Evolutionary conservation across 192 early-diverging fungal species (phyloP).

Genomic region (Dissophora ornata): DNA sequence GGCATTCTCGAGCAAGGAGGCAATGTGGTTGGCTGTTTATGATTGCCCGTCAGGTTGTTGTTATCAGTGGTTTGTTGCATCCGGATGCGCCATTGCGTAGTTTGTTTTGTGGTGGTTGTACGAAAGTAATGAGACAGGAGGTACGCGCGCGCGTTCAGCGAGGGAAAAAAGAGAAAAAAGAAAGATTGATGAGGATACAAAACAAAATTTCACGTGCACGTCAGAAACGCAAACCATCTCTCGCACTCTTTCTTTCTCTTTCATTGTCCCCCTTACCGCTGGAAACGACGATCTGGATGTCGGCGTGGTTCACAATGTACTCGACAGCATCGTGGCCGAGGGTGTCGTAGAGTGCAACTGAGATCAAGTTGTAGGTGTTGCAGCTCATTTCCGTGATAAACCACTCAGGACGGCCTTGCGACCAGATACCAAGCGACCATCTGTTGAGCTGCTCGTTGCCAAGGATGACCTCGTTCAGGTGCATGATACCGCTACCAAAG

Average conservation of each 20-base stretch:
- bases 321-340: slow-evolving; percentile 84
- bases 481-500: slow-evolving; percentile 78
- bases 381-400: slow-evolving; percentile 68
- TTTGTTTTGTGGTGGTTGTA: too few relatives aligned
- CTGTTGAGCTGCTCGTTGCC: slow-evolving; percentile 50
- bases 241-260: neutral
- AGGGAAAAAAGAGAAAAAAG: too few relatives aligned
- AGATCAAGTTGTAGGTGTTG: slow-evolving; percentile 67
- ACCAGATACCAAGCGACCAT: slow-evolving; percentile 74
- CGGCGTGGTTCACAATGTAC: slow-evolving; percentile 91
- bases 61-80: too few relatives aligned
- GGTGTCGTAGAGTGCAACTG: slow-evolving; percentile 91
- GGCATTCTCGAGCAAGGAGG: slow-evolving; percentile 61
- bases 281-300: slow-evolving; percentile 75
- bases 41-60: too few relatives aligned
- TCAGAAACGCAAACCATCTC: slow-evolving; percentile 64
- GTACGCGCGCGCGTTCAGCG: too few relatives aligned
- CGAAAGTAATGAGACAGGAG: too few relatives aligned
- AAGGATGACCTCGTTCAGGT: slow-evolving; percentile 63
- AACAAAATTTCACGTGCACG: slow-evolving; percentile 78
- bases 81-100: too few relatives aligned
- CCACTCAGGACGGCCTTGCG: slow-evolving; percentile 70
- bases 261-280: slow-evolving; percentile 29
- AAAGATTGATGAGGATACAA: too few relatives aligned
- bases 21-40: slow-evolving; percentile 54